Evolutionary conservation across 2,329 filamentous ascomycete genomes (phyloP), one percentile per base, ranked within the genome.

Genomic region (Pseudogymnoascus sp.): DNA sequence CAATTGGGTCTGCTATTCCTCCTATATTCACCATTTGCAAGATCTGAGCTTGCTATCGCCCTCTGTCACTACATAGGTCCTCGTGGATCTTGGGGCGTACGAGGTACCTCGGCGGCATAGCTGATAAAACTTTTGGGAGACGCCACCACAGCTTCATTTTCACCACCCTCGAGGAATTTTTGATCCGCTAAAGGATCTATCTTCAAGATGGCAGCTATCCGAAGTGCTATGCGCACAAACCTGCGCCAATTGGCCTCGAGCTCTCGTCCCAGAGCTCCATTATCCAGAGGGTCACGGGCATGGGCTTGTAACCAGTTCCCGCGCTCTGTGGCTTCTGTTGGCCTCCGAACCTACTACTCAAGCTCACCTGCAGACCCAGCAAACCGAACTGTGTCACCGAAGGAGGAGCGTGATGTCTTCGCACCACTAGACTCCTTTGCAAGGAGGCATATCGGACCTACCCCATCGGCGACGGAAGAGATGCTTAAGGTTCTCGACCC

Each of bases 371-470:
- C 63, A 10, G 71, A 72, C 65, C 67, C 68, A 38, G 62, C 66
- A 3, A 69, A 68, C 59, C 61, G 60, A 15, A 68, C 59, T 10
- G 64, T 64, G 35, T 60, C 64, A 33, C 61, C 60, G 25, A 64
- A 65, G 13, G 63, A 61, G 25, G 68, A 67, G 3, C 65, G 70
- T 51, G 74, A 78, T 62, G 66, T 76, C 44, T 77, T 78, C 66
- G 75, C 76, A 38, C 78, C 79, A 55, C 73, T 81, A 44, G 79
- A 81, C 71, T 79, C 72, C 10, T 96, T 96, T 71, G 81, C 89
- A 62, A 83, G 88, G 63, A 86, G 93, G 58, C 93, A 97, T 76
- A 96, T 97, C 76, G 92, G 92, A 0, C 92, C 92, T 3, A 86
- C 88, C 60, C 81, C 87, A 35, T 78, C 81, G 48, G 86, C 90